phyloP scores from a whole-genome alignment of 2,329 filamentous ascomycete species.

The Nigrograna mackinnonii region DNA sequence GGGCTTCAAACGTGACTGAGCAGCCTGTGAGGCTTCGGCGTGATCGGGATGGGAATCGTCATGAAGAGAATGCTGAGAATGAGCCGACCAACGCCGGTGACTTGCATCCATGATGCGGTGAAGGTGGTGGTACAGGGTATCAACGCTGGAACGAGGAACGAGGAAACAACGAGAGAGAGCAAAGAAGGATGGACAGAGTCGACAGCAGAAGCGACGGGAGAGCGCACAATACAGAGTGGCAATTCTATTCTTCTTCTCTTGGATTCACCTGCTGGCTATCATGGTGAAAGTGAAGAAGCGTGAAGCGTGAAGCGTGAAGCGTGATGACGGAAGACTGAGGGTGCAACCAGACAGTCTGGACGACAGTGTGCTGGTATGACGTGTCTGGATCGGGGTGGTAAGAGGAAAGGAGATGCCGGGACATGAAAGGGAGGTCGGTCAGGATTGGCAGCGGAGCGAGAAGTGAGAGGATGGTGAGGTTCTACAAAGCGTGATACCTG shows the following conservation, averaged over 20 bases:
- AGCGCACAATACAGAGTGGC: no score
- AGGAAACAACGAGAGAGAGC: slow-evolving; percentile 1
- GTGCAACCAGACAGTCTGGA: no score
- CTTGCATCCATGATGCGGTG: slow-evolving; percentile 33
- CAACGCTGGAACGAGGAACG: slow-evolving; percentile 12
- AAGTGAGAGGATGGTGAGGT: slow-evolving; percentile 32
- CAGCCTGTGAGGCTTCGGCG: slow-evolving; percentile 20
- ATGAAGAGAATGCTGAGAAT: slow-evolving; percentile 16
- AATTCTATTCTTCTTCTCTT: no score
- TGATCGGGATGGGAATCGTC: slow-evolving; percentile 16
- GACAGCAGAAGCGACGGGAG: not conserved
- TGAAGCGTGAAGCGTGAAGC: no score
- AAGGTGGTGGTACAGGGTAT: slow-evolving; percentile 39
- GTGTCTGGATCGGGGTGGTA: slow-evolving; percentile 22
- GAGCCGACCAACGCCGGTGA: slow-evolving; percentile 24
- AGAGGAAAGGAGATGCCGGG: slow-evolving; percentile 15
- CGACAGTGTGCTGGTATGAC: slow-evolving; percentile 26
- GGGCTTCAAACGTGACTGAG: slow-evolving; percentile 37
- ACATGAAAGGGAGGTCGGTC: slow-evolving; percentile 11
- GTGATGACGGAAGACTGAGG: no score
- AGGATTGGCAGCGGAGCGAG: slow-evolving; percentile 18
- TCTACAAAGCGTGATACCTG: slow-evolving; percentile 42
- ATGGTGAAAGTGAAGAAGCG: no score
- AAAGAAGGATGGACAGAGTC: not conserved
- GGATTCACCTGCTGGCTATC: no score